A percentile compares a stretch with the other conserved stretches of the same genome.
Evolutionary conservation across 2,329 filamentous ascomycete genomes (phyloP).

Genomic region (Neonectria ditissima): DNA sequence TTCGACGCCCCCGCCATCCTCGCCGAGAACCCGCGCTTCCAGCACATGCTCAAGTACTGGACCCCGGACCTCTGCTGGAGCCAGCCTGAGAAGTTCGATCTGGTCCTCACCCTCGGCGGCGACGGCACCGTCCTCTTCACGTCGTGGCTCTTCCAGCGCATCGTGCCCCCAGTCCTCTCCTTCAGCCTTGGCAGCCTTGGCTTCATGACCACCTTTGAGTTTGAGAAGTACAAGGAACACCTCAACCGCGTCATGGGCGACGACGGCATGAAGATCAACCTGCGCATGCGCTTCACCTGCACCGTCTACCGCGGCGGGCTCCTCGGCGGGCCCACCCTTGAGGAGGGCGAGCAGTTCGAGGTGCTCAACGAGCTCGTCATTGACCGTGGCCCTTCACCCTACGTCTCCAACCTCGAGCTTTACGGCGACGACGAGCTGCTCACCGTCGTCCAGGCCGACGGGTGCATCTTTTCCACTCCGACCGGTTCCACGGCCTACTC

Average conservation of each 20-base stretch:
- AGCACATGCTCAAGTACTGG: constrained; percentile 93
- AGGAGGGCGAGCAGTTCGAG: constrained; percentile 96
- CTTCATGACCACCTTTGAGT: constrained; percentile 91
- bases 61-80: constrained; percentile 95
- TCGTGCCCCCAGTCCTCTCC: constrained; percentile 86
- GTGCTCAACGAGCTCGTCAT: constrained; percentile 99
- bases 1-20: constrained; percentile 83
- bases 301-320: constrained; percentile 86
- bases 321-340: constrained; percentile 69
- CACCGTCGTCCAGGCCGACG: constrained; percentile 95
- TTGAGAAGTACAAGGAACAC: constrained; percentile 87
- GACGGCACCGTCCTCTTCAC: constrained; percentile 91
- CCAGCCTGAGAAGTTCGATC: constrained; percentile 92
- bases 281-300: constrained; percentile 99
- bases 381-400: constrained; percentile 94
- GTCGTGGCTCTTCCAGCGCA: constrained; percentile 90
- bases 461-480: constrained; percentile 97
- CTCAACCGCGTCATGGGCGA: constrained; percentile 93
- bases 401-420: constrained; percentile 95
- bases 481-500: constrained; percentile 97
- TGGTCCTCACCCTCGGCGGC: constrained; percentile 88
- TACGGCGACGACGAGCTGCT: constrained; percentile 96
- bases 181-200: constrained; percentile 87
- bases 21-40: constrained; percentile 79
- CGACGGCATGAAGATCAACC: constrained; percentile 94